Evolutionary conservation across 768 basidiomycete species (phyloP).

Genomic region (Termitomyces sp.): DNA sequence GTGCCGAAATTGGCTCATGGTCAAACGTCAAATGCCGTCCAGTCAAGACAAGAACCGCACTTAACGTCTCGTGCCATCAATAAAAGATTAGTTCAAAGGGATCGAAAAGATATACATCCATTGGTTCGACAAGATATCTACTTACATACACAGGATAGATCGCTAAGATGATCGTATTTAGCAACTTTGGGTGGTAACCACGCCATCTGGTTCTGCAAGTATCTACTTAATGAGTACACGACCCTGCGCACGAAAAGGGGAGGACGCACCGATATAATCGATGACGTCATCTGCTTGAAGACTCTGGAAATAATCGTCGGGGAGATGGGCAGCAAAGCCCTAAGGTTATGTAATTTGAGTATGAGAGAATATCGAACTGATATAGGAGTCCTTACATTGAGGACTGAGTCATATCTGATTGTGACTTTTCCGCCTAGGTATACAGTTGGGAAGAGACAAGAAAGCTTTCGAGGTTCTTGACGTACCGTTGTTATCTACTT

Average conservation of each 20-base stretch:
- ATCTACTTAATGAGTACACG: not conserved
- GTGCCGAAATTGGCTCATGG: no score
- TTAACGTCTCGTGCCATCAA: not conserved
- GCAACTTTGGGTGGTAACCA: slow-evolving; percentile 21
- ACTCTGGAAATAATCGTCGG: slow-evolving; percentile 24
- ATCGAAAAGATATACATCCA: not conserved
- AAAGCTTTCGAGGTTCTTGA: not conserved
- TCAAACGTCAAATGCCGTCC: no score
- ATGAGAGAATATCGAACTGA: not conserved
- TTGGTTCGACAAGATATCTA: not conserved
- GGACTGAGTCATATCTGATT: slow-evolving; percentile 28
- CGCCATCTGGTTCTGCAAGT: slow-evolving; percentile 34
- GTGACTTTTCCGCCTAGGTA: slow-evolving; percentile 38
- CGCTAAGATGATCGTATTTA: not conserved
- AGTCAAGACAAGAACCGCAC: not conserved
- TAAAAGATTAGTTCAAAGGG: no score
- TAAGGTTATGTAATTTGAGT: not conserved
- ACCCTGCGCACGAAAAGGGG: not conserved
- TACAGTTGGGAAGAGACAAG: not conserved
- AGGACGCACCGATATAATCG: slow-evolving; percentile 40
- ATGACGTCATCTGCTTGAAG: slow-evolving; percentile 26
- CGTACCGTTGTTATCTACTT: slow-evolving; percentile 33
- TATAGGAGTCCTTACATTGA: slow-evolving; percentile 26
- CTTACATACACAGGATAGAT: not conserved
- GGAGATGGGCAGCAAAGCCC: slow-evolving; percentile 25